Percentiles rank a stretch among this genome's conserved stretches.
These are phyloP conservation scores for Gynostemma pentaphyllum DNA, from an alignment of 306 rosid genomes.

Conservation along the genomic window DNA sequence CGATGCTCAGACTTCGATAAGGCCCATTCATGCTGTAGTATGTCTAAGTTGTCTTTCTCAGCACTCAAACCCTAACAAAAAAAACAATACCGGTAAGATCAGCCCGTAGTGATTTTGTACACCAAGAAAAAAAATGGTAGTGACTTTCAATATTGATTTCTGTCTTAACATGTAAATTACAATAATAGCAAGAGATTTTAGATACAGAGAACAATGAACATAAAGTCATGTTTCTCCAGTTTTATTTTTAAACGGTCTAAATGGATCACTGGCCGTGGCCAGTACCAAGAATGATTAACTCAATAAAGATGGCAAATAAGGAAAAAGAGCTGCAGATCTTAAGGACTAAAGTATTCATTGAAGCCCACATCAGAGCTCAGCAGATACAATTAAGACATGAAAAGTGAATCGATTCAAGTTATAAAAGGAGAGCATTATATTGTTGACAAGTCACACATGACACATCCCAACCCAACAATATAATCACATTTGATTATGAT, in stretches of 20 bases:
- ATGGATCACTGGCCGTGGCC: not conserved
- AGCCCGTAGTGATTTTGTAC: no score
- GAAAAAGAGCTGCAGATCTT: not conserved
- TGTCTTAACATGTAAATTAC: not conserved
- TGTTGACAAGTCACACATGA: not conserved
- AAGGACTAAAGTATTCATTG: not conserved
- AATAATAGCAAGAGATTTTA: not conserved
- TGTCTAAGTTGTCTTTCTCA: constrained; percentile 97
- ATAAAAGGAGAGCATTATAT: not conserved
- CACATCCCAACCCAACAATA: not conserved
- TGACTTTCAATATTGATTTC: not conserved
- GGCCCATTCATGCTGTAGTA: constrained; percentile 92
- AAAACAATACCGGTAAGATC: not conserved
- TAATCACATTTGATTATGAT: not conserved
- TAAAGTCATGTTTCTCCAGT: not conserved
- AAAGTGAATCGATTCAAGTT: not conserved
- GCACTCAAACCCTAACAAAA: constrained; percentile 66
- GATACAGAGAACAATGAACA: not conserved
- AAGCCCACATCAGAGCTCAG: not conserved
- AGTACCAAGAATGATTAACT: not conserved
- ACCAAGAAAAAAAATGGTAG: no score
- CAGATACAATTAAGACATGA: not conserved
- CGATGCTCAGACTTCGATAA: constrained; percentile 79
- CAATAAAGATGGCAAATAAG: not conserved
- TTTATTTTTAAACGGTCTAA: not conserved